These are phyloP conservation scores for Angophora floribunda DNA, from an alignment of 345 rosid genomes.

Conservation along the genomic window DNA sequence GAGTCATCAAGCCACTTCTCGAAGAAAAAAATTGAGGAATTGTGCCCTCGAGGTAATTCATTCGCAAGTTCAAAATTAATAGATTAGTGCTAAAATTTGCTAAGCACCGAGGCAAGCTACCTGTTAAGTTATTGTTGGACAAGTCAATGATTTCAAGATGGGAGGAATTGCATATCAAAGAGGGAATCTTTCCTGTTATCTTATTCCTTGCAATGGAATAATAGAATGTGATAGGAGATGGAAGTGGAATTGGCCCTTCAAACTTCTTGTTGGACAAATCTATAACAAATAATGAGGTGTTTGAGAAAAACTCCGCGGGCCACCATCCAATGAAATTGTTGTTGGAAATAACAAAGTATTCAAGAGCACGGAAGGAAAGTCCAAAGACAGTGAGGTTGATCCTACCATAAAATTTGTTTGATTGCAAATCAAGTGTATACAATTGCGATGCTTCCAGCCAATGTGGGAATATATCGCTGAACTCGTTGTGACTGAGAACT, in stretches of 20 bases:
- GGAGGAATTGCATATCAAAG: background rate
- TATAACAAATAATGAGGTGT: background rate
- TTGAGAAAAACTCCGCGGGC: background rate
- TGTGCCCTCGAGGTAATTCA: background rate
- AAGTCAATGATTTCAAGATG: accelerated
- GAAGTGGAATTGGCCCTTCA: background rate
- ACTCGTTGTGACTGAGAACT: accelerated
- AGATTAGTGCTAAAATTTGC: background rate
- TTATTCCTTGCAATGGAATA: background rate
- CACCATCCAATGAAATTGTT: background rate
- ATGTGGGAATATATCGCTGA: background rate
- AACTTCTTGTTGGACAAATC: background rate
- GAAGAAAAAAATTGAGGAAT: background rate
- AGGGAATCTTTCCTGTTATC: background rate
- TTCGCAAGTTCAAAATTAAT: background rate
- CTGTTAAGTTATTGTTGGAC: background rate
- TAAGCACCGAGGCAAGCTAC: background rate
- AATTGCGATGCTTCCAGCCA: background rate
- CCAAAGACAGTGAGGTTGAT: background rate
- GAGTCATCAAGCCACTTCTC: background rate
- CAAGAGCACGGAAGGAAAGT: background rate
- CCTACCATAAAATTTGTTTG: background rate
- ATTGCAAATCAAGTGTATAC: accelerated
- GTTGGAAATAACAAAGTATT: background rate
- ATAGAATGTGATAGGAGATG: accelerated